Base-by-base conservation (phyloP, 257 asterid species). In the Capsicum baccatum region DNA sequence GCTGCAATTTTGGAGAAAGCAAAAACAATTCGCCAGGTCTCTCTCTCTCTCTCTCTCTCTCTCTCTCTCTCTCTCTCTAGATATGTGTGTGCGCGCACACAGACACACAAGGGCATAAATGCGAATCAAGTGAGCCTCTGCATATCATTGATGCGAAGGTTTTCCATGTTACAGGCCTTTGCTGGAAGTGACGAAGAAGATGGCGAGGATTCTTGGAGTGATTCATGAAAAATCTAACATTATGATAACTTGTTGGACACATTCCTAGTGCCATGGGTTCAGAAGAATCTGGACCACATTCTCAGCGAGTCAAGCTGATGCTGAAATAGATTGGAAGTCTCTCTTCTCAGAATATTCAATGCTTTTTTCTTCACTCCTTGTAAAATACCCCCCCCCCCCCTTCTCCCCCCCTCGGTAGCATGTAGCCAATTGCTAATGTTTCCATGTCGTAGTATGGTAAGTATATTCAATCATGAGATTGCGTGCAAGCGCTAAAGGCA, bases 161-260 rank as follows among this genome's bases (percentile, higher is more conserved):
- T 62, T 52, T n/a, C 79, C 64, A 80, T 63, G 69, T 83, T 83
- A 82, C 91, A 94, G 99, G 99, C 99, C 73, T 89, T 91, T 60
- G 94, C 95, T 79, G 98, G 96, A 84, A 94, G 99, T 71, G 97
- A 94, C 79, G 99, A 94, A 80, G 99, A 93, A 12, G 97, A 91
- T 33, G 91, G 88, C 55, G 97, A 93, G 37, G 97, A 95, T 90
- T 85, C 80, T 87, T 94, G 99, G 98, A 94, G 95, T 70, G 96
- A 95, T 87, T 91, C 93, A 33, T 93, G 91, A 95, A 84, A 68
- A 59, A 12, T 13, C 44, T 73, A 26, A 64, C 80, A 68, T 35
- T 56, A 52, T 52, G 63, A 82, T n/a, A 78, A 78, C 37, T 71
- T 47, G 79, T 71, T n/a, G 79, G 79, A n/a, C 39, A 39, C 58